Percentiles rank a stretch among this genome's conserved stretches.
phyloP scores from a whole-genome alignment of 2,329 filamentous ascomycete species.

The Alternaria sp. region DNA sequence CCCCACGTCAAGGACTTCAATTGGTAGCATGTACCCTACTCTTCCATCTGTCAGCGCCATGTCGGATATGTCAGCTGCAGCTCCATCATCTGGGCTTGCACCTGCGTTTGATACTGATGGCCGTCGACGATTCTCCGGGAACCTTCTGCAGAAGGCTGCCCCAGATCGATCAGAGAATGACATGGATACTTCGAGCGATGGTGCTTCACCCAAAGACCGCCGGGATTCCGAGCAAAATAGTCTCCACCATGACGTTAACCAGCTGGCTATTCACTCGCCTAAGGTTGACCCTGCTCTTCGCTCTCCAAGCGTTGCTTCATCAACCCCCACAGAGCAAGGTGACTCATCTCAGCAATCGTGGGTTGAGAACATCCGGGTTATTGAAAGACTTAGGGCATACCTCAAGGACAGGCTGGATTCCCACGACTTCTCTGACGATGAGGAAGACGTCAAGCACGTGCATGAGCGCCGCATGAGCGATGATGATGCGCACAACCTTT shows the following conservation, averaged over 20 bases:
- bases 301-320: conserved; percentile 51
- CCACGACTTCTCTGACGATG: conserved; percentile 56
- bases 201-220: conserved; percentile 43
- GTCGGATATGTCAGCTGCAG: conserved; percentile 68
- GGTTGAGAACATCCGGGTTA: conserved; percentile 71
- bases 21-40: conserved; percentile 75
- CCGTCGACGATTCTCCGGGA: conserved; percentile 68
- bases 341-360: conserved; percentile 60
- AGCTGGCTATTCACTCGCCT: conserved; percentile 51
- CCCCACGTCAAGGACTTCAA: conserved; percentile 66
- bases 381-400: conserved; percentile 67
- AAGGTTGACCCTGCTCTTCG: conserved; percentile 52
- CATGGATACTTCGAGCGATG: conserved; percentile 55
- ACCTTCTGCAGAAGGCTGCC: conserved; percentile 63
- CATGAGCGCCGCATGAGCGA: conserved; percentile 46
- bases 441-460: conserved; percentile 42
- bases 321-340: conserved; percentile 45
- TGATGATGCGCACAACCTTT: conserved; percentile 52
- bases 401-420: conserved; percentile 64
- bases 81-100: conserved; percentile 74
- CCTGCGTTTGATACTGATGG: conserved; percentile 68
- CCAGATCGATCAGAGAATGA: conserved; percentile 46
- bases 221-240: conserved; percentile 47
- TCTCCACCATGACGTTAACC: conserved; percentile 51
- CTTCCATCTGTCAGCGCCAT: conserved; percentile 76